Evolutionary conservation across 129 eudicot genomes (phyloP), one percentile per base, ranked within the genome.

Genomic region (Heracleum sosnowskyi): DNA sequence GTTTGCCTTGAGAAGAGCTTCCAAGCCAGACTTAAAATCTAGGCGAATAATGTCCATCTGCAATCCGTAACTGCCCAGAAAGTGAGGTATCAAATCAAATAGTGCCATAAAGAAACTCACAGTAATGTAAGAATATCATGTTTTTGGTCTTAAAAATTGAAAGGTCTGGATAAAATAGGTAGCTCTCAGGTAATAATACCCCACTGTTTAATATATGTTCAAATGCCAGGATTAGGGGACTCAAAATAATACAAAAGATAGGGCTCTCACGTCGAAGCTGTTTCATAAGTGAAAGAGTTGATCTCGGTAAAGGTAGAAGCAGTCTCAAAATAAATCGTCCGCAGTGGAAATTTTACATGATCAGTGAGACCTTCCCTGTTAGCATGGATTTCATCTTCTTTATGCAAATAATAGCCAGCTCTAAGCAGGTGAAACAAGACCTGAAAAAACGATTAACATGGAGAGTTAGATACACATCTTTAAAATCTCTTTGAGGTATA

Each of bases 11-110:
- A 90, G 81, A 55, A 91, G 89, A 78, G 86, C 94, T 84, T 95
- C 98, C 86, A 95, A 84, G 77, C 96, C 98, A 74, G 96, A 91
- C 85, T 91, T 91, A 81, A 95, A 90, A 86, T 95, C 98, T 75
- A 81, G 90, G 73, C 94, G 91, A 84, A 90, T 84, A 81, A 95
- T 90, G 79, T 95, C 96, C 89, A 95, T 75, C 83, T 86, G 88
- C 88, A 95, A 86, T 76, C 88, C 86, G 31, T 91, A 91, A 74
- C 98, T 95, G 89, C 84, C 78, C 85, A 85, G 44, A 55, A 77
- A 80, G 71, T 41, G 76, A 49, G 57, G 57, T 22, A 40, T 64
- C 41, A 73, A 33, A 55, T 64, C 51, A 81, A 44, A 7, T 7
- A 76, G 31, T 73, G 26, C 24, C 66, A 20, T 35, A 18, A 37